Base-by-base conservation (phyloP, 345 rosid species). In the Cochlearia excelsa region DNA sequence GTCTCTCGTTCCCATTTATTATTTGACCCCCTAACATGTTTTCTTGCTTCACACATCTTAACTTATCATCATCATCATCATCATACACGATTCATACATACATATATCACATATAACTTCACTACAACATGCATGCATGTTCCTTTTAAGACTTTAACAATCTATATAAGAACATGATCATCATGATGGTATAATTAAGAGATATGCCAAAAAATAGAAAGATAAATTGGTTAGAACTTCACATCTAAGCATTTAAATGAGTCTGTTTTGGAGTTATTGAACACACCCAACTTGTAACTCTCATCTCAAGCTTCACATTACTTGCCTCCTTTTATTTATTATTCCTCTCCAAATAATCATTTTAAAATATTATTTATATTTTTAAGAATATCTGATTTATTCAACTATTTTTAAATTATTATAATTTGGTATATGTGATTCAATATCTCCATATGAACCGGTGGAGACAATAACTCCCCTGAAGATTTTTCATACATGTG, bases 221-320 rank as follows among this genome's bases (percentile, higher is more conserved):
- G 57, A 71, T 23, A 52, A 71, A 26, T 70, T 52, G 69, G 75
- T 57, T 70, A 70, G 61, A 4, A 39, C 39, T 58, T 64, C 75
- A 64, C 75, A 70, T 70, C 70, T 70, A 51, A 70, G 75, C 75
- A 70, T 59, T 69, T 71, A 65, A 64, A 70, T 58, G 70, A 57
- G 70, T 7, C 65, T 64, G 61, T 39, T 63, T 63, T 59, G 60
- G 63, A 70, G 74, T 63, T 70, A 70, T 64, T 71, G 75, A 71
- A 64, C 27, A 58, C 57, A 71, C 66, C 70, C 61, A 71, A 64
- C 75, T 71, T 58, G 66, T 55, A 71, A 71, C 75, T 58, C 61
- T 45, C 70, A 51, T 66, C 58, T 71, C 75, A 58, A 57, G 47
- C 49, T 70, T 57, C 56, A 51, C 65, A 57, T 71, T 64, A 46